Conservation (phyloP, 257 asterid genomes). For the Verbascum thapsus region DNA sequence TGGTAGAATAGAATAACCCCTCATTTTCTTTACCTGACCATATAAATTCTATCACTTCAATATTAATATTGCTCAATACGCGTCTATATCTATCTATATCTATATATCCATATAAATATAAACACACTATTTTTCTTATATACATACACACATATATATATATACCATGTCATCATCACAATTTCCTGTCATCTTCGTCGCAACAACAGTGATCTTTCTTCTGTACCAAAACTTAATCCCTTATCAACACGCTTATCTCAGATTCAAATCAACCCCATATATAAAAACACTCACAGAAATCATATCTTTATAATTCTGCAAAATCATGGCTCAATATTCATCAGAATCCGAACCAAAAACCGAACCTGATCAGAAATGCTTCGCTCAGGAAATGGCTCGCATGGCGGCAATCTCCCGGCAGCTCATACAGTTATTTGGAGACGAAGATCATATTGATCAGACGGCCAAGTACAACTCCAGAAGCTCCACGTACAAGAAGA, state of each 20-base stretch:
- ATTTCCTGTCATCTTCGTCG: slow-evolving; percentile 31
- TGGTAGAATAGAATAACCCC: too few species aligned
- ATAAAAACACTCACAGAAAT: background rate
- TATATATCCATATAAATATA: too few species aligned
- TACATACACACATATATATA: background rate
- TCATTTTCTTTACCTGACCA: too few species aligned
- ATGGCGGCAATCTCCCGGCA: slow-evolving; percentile 11
- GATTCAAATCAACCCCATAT: background rate
- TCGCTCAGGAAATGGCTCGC: slow-evolving; percentile 2
- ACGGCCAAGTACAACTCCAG: background rate
- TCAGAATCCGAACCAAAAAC: slow-evolving; percentile 15
- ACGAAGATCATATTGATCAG: slow-evolving; percentile 21
- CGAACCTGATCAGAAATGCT: background rate
- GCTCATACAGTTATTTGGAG: slow-evolving; percentile 34
- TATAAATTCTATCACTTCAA: too few species aligned
- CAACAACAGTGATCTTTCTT: slow-evolving; percentile 22
- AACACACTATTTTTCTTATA: too few species aligned
- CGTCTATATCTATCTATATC: too few species aligned
- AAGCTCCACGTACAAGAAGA: slow-evolving; percentile 3
- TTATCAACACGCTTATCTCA: slow-evolving; percentile 24
- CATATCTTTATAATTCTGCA: background rate
- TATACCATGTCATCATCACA: background rate
- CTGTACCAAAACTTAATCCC: slow-evolving; percentile 6
- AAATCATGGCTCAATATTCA: slow-evolving; percentile 22
- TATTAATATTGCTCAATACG: too few species aligned